Conservation (phyloP, 2,329 filamentous ascomycete genomes). For the Penicillium hesseltinei region DNA sequence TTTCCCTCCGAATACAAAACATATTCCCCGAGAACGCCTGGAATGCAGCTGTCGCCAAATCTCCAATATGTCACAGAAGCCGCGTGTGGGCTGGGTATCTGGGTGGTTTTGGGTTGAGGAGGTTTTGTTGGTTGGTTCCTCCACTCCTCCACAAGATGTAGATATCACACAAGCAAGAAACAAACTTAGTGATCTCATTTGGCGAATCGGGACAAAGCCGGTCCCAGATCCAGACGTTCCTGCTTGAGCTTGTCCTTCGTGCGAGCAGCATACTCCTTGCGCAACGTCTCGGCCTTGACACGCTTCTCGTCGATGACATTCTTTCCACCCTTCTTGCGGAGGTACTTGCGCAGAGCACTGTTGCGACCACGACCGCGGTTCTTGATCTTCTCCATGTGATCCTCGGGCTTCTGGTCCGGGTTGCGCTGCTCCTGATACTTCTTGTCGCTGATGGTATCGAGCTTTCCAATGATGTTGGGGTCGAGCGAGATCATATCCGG, state of each 20-base stretch:
- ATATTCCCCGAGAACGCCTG: constrained; percentile 24
- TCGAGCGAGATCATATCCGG: constrained; percentile 97
- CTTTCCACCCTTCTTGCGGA: constrained; percentile 86
- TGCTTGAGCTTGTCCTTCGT: constrained; percentile 65
- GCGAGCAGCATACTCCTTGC: constrained; percentile 65
- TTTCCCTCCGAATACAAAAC: constrained; percentile 22
- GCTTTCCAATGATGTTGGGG: constrained; percentile 83
- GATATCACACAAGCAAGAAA: constrained; percentile 16
- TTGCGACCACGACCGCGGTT: constrained; percentile 88
- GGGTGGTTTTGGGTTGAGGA: constrained; percentile 12
- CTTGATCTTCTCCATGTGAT: constrained; percentile 59
- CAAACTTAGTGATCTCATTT: constrained; percentile 53
- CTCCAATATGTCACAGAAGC: constrained; percentile 21
- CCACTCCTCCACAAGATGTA: constrained; percentile 13
- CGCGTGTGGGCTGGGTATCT: constrained; percentile 26
- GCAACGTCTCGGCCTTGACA: constrained; percentile 78
- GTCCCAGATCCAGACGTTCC: constrained; percentile 74
- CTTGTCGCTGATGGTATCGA: constrained; percentile 77
- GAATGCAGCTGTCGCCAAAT: constrained; percentile 25
- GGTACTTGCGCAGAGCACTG: constrained; percentile 78
- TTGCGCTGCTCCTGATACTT: constrained; percentile 75
- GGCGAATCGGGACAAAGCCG: constrained; percentile 81
- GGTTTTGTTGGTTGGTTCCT: neutral
- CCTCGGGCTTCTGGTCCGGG: constrained; percentile 67
- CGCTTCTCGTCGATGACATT: constrained; percentile 97